A percentile compares a stretch with the other conserved stretches of the same genome.
Conservation (phyloP, 1,284 basidiomycete species). For the Fomitopsis betulina region DNA sequence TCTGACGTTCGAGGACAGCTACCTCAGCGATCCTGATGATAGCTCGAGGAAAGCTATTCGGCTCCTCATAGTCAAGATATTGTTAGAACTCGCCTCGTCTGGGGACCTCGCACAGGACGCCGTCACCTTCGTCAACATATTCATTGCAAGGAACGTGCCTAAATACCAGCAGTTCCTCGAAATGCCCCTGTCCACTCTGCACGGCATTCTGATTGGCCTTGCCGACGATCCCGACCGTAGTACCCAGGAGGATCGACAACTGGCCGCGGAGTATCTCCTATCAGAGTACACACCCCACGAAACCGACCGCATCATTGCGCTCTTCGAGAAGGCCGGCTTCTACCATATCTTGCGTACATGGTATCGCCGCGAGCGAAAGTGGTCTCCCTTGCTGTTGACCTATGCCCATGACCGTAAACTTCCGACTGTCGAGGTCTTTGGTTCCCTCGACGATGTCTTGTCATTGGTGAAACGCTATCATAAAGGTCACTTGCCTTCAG, state of each 20-base stretch:
- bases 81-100: slow-evolving; percentile 75
- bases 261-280: slow-evolving; percentile 93
- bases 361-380: slow-evolving; percentile 73
- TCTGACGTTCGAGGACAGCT: slow-evolving; percentile 91
- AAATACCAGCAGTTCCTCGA: slow-evolving; percentile 93
- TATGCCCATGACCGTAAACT: slow-evolving; percentile 76
- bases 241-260: slow-evolving; percentile 90
- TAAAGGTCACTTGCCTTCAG: slow-evolving; percentile 43
- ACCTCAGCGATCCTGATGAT: slow-evolving; percentile 70
- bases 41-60: slow-evolving; percentile 59
- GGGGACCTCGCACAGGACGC: slow-evolving; percentile 56
- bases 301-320: slow-evolving; percentile 56
- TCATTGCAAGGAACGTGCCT: slow-evolving; percentile 93
- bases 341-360: slow-evolving; percentile 84
- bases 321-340: slow-evolving; percentile 86
- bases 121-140: slow-evolving; percentile 87
- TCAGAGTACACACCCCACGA: slow-evolving; percentile 88
- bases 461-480: slow-evolving; percentile 37
- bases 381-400: slow-evolving; percentile 70
- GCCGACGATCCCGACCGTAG: slow-evolving; percentile 67
- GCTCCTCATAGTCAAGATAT: slow-evolving; percentile 79
- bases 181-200: slow-evolving; percentile 64
- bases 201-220: slow-evolving; percentile 76
- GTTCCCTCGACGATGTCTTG: slow-evolving; percentile 63
- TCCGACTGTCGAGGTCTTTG: slow-evolving; percentile 58